Evolutionary conservation across 495 filamentous ascomycete species (phyloP), one percentile per base, ranked within the genome.

Genomic region (Neurospora cerealis): DNA sequence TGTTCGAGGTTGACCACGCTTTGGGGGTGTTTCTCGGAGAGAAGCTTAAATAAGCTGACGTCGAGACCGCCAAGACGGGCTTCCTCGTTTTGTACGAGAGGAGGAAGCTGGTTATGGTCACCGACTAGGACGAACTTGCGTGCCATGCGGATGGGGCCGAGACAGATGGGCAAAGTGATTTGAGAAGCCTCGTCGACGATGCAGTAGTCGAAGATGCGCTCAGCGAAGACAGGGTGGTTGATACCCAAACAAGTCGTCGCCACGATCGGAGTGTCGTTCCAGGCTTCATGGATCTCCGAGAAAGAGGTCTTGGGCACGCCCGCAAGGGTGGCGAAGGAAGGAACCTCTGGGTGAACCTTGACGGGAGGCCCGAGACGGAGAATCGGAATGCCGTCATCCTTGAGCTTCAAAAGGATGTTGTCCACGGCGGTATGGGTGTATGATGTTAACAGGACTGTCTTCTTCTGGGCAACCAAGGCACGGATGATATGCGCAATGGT

Each of bases 141-240:
- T 19, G 96, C 93, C 88, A 97, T 93, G 36, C 95, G 90, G 75
- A 99, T 96, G 0, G 96, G 96, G 0, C 96, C 96, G 3, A 98
- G 82, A 75, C 96, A 97, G 21, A 96, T 93, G 0, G 96, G 96
- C 32, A 99, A 86, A 4, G 96, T 99, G 82, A 98, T 97, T 79
- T 99, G 96, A 9, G 94, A 97, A 0, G 96, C 96, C 81, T 99
- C 96, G 77, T 99, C 96, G 3, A 99, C 94, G 75, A 99, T 97
- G 77, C 96, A 99, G 80, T 97, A 97, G 82, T 99, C 96, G 74
- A 99, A 99, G 9, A 91, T 90, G 10, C 96, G 92, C 74, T 94
- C 91, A 73, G 87, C 91, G 84, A 99, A 98, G 48, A 99, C 84
- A 21, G 88, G 87, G 79, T 98, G 95, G 80, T 90, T 93, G 78